Percentiles rank a stretch among this genome's conserved stretches.
Evolutionary conservation across 768 basidiomycete species (phyloP).

Genomic region (Hemileccinum impolitum): DNA sequence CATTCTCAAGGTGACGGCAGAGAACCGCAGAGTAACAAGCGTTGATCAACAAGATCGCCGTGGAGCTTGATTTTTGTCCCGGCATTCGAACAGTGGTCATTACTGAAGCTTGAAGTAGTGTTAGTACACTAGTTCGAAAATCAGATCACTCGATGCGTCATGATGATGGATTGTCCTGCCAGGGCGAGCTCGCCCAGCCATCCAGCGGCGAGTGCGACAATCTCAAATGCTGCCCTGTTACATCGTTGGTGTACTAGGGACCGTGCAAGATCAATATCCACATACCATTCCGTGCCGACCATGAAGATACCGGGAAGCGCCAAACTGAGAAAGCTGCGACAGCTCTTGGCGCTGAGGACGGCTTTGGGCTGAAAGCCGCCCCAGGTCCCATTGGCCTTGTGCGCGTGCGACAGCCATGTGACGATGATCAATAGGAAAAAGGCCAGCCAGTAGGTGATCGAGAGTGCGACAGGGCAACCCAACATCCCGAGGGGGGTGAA

Average conservation of each 20-base stretch:
- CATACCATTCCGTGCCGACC: slow-evolving; percentile 79
- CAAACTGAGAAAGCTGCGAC: slow-evolving; percentile 56
- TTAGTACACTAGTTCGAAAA: too few relatives aligned
- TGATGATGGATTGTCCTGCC: slow-evolving; percentile 75
- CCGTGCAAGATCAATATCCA: background rate
- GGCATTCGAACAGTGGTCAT: too few relatives aligned
- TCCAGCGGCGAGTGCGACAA: slow-evolving; percentile 75
- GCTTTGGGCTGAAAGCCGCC: slow-evolving; percentile 48
- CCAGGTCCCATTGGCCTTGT: slow-evolving; percentile 61
- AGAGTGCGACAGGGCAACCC: slow-evolving; percentile 65
- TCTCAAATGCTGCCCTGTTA: slow-evolving; percentile 74
- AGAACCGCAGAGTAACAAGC: too few relatives aligned
- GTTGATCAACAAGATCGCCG: too few relatives aligned
- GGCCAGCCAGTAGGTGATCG: slow-evolving; percentile 67
- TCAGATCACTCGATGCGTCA: too few relatives aligned
- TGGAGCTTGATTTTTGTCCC: too few relatives aligned
- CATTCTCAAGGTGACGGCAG: too few relatives aligned
- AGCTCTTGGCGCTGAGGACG: slow-evolving; percentile 48
- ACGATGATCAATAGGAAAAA: slow-evolving; percentile 52
- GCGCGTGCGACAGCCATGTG: slow-evolving; percentile 50
- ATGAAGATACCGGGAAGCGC: slow-evolving; percentile 77
- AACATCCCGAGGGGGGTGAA: slow-evolving; percentile 63
- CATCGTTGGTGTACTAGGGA: background rate
- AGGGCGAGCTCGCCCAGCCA: slow-evolving; percentile 62
- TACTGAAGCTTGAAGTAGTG: too few relatives aligned